Percentiles rank a stretch among this genome's conserved stretches.
Conservation (phyloP, 495 filamentous ascomycete species). For the Penicillium silybi region DNA sequence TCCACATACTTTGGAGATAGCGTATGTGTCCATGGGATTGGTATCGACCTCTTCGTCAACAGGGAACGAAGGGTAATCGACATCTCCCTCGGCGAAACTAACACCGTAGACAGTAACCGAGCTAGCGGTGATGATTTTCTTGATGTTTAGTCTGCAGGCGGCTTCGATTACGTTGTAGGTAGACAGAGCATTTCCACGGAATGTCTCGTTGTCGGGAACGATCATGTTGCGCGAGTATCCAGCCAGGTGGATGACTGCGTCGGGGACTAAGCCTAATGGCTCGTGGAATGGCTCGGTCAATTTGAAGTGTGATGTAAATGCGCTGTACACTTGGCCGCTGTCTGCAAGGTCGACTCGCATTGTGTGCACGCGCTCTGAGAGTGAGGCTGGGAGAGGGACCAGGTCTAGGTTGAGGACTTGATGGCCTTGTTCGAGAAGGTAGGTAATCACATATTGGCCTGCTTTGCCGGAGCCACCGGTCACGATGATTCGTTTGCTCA, state of each 20-base stretch:
- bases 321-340: slow-evolving; percentile 56
- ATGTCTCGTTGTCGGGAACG: slow-evolving; percentile 57
- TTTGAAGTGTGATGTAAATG: slow-evolving; percentile 53
- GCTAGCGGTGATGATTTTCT: slow-evolving; percentile 57
- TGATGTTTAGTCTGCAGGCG: slow-evolving; percentile 54
- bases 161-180: slow-evolving; percentile 62
- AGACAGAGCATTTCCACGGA: slow-evolving; percentile 47
- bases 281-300: slow-evolving; percentile 44
- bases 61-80: slow-evolving; percentile 53
- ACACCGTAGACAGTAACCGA: slow-evolving; percentile 58
- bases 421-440: slow-evolving; percentile 50
- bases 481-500: slow-evolving; percentile 49
- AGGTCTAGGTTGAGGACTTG: slow-evolving; percentile 57
- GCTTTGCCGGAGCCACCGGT: slow-evolving; percentile 59
- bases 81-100: slow-evolving; percentile 53
- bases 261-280: slow-evolving; percentile 38
- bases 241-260: slow-evolving; percentile 60
- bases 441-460: slow-evolving; percentile 52
- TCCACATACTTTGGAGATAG: slow-evolving; percentile 55
- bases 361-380: slow-evolving; percentile 48
- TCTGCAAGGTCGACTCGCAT: slow-evolving; percentile 56
- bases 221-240: slow-evolving; percentile 59
- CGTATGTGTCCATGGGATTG: slow-evolving; percentile 56
- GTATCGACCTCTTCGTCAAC: slow-evolving; percentile 52
- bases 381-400: slow-evolving; percentile 33